Evolutionary conservation across 164 flowering plant species (phyloP).

Genomic region (Aristolochia californica): DNA sequence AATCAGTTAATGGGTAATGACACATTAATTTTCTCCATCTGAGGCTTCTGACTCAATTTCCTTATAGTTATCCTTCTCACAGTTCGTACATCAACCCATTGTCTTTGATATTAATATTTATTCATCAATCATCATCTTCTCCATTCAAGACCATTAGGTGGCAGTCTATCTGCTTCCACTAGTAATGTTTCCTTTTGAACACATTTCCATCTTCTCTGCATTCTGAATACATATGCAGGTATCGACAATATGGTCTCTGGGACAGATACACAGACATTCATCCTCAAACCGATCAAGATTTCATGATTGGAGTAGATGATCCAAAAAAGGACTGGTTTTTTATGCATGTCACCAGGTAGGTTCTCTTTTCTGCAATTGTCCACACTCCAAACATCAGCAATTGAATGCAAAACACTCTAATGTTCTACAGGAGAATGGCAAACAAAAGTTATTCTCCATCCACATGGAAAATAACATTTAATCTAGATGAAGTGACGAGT

Average conservation of each 20-base stretch:
- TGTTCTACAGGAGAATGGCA: conserved; percentile 21
- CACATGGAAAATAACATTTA: conserved; percentile 38
- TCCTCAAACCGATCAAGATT: conserved; percentile 32
- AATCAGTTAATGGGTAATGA: too few relatives aligned
- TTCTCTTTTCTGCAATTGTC: not conserved
- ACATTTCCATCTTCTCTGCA: not conserved
- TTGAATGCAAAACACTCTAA: not conserved
- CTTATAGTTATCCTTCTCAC: too few relatives aligned
- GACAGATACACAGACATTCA: conserved; percentile 47
- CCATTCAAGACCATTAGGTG: not conserved
- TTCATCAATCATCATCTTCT: not conserved
- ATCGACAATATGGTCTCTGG: conserved; percentile 54
- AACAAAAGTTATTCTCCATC: conserved; percentile 26
- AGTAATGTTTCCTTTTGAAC: not conserved
- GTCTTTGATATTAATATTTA: too few relatives aligned
- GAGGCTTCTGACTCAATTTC: too few relatives aligned
- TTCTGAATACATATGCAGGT: conserved; percentile 19
- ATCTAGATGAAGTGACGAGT: conserved; percentile 19
- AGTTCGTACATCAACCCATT: too few relatives aligned
- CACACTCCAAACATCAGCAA: not conserved
- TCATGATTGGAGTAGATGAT: conserved; percentile 38
- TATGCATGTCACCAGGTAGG: conserved; percentile 42
- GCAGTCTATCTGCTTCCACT: too few relatives aligned
- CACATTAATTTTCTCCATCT: too few relatives aligned
- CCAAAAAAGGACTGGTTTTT: conserved; percentile 54